These are phyloP conservation scores for Bipolaris cookei DNA, from an alignment of 2,329 filamentous ascomycete species.

Conservation along the genomic window DNA sequence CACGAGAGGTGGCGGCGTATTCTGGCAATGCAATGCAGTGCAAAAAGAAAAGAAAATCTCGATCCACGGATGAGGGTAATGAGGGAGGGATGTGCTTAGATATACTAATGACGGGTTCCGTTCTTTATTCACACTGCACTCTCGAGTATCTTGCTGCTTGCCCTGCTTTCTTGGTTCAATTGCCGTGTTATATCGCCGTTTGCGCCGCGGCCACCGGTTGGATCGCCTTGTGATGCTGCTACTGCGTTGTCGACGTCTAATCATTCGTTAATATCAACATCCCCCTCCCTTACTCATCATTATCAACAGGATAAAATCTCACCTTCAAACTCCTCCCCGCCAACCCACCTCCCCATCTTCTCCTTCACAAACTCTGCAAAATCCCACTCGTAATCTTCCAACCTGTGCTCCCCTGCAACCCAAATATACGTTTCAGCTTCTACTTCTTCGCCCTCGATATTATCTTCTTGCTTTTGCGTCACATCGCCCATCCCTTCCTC, in stretches of 20 bases:
- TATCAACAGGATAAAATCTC: too few species aligned
- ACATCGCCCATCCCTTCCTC: constrained; percentile 32
- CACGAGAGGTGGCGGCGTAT: too few species aligned
- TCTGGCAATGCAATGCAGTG: too few species aligned
- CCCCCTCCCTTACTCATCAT: too few species aligned
- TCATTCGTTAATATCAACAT: constrained; percentile 7
- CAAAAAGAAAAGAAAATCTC: too few species aligned
- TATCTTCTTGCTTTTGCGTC: constrained; percentile 33
- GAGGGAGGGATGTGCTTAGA: neutral
- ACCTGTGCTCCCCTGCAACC: constrained; percentile 49
- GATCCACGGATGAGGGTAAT: too few species aligned
- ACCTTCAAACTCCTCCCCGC: constrained; percentile 29
- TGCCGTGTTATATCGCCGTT: constrained; percentile 52
- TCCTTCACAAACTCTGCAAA: constrained; percentile 81
- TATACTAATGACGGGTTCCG: neutral
- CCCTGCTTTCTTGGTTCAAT: constrained; percentile 32
- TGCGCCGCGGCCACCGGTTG: constrained; percentile 53
- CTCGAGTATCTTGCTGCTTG: constrained; percentile 30
- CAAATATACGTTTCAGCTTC: constrained; percentile 61
- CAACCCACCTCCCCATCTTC: constrained; percentile 69
- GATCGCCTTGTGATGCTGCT: constrained; percentile 43
- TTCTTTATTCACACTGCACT: constrained; percentile 39
- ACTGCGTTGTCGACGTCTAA: constrained; percentile 56
- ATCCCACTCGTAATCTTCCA: constrained; percentile 85
- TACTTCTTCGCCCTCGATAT: constrained; percentile 48